Base-by-base conservation (phyloP, 2,329 filamentous ascomycete genomes). In the Diaporthe australafricana region DNA sequence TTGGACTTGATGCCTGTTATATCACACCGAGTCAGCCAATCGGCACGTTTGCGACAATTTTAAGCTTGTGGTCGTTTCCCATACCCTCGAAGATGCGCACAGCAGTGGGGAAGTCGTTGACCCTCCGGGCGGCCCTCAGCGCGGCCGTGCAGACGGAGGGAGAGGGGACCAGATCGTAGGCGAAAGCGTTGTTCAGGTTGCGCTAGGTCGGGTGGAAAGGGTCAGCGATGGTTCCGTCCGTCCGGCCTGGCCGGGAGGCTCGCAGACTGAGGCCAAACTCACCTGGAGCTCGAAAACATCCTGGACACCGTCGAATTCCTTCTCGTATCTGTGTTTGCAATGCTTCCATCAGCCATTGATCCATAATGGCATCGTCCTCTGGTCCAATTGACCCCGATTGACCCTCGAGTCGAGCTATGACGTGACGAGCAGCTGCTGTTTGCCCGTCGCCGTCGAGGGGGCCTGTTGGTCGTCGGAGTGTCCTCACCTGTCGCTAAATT, bases 241-340 rank as follows among this genome's bases (percentile, higher is more conserved):
- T 20, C 38, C 60, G 60, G 60, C 30, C 20, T 20, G 42, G 42
- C 45, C 47, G 48, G 35, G 45, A 22, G 40, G 60, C 25, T 48
- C 55, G 25, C 57, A 47, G 57, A 40, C 12, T 71, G 66, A 56
- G 75, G 68, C 74, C 70, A 56, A 73, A 83, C 89, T 82, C 91
- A 98, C 95, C 94, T 98, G 95, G 82, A 99, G 94, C 92, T 99
- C 96, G 85, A 99, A 99, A 82, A 98, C 96, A 87, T 99, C 96
- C 87, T 98, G 94, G 77, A 99, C 96, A 81, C 87, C 86, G 75
- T 99, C 96, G 82, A 99, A 99, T 87, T 99, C 96, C 91, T 98
- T 98, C 91, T 99, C 96, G 83, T 97, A 99, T 88, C 96, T 99
- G 83, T 81, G 75, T 79, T 72, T 71, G 45, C 72, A 67, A 74